These are phyloP conservation scores for Solanum bukasovii DNA, from an alignment of 257 asterid genomes.

Conservation along the genomic window DNA sequence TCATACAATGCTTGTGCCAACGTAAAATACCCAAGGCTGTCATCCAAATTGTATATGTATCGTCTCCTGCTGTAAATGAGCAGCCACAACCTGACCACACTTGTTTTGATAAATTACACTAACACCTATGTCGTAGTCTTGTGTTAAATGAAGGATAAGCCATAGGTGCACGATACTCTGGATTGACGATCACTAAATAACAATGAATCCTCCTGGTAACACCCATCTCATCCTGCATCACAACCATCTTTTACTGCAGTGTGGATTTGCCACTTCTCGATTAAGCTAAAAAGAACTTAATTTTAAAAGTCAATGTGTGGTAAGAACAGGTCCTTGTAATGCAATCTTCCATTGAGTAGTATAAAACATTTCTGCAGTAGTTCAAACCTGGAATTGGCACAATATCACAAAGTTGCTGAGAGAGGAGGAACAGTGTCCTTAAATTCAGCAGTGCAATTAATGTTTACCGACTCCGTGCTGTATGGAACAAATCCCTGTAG, in stretches of 20 bases:
- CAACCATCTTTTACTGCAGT: not conserved
- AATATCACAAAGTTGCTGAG: not conserved
- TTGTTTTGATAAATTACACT: not conserved
- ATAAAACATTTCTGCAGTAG: not conserved
- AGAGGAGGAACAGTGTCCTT: not conserved
- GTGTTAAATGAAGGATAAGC: not conserved
- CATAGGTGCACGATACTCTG: not conserved
- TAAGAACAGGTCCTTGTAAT: not conserved
- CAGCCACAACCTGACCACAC: not conserved
- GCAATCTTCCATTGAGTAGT: not conserved
- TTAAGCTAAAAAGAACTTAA: not conserved
- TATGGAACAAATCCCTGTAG: not conserved
- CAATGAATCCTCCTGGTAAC: not conserved
- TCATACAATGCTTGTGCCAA: not conserved
- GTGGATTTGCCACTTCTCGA: not conserved
- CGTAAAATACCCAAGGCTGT: not conserved
- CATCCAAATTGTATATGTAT: not conserved
- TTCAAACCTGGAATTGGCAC: not conserved
- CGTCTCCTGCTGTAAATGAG: not conserved
- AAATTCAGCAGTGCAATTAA: not conserved
- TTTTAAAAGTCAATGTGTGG: not conserved
- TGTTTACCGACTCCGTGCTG: not conserved
- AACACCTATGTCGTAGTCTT: not conserved
- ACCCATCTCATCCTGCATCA: not conserved
- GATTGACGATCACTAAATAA: not conserved